Percentiles rank a stretch among this genome's conserved stretches.
Evolutionary conservation across 345 rosid species (phyloP).

Genomic region (Aurinia saxatilis): DNA sequence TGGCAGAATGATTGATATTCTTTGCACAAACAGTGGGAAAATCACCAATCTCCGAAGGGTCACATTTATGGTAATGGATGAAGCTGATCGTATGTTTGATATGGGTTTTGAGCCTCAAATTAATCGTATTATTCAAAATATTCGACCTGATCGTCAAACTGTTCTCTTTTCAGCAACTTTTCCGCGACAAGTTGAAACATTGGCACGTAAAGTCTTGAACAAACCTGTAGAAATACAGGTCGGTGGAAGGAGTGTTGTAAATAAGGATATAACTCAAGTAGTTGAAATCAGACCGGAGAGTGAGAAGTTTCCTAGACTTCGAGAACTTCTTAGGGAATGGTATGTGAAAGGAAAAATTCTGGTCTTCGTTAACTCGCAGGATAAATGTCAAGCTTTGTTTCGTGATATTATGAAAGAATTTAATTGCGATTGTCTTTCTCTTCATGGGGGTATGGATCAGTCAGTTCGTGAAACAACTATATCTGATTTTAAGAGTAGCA

Average conservation of each 20-base stretch:
- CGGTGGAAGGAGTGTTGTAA: constrained; percentile 93
- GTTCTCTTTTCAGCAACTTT: constrained; percentile 85
- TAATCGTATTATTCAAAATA: constrained; percentile 74
- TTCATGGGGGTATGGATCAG: constrained; percentile 88
- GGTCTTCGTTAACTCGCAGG: constrained; percentile 70
- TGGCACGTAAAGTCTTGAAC: constrained; percentile 71
- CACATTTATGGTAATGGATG: constrained; percentile 77
- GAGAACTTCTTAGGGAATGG: constrained; percentile 83
- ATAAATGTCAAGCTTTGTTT: constrained; percentile 66
- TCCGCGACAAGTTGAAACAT: constrained; percentile 80
- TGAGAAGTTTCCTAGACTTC: constrained; percentile 58
- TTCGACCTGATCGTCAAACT: constrained; percentile 77
- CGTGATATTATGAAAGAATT: constrained; percentile 42
- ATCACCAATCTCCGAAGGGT: constrained; percentile 72
- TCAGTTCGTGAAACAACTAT: constrained; percentile 75
- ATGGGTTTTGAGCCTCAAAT: constrained; percentile 93
- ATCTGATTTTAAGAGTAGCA: constrained; percentile 72
- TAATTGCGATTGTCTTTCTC: constrained; percentile 72
- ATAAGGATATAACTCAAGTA: constrained; percentile 71
- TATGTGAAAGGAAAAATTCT: constrained; percentile 72
- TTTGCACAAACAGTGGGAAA: constrained; percentile 80
- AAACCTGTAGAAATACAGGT: constrained; percentile 78
- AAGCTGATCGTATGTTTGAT: constrained; percentile 93
- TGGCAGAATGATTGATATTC: constrained; percentile 86
- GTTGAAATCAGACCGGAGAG: constrained; percentile 80